Conservation (phyloP, 805 yeast genomes). For the Wickerhamomyces chambardii region DNA sequence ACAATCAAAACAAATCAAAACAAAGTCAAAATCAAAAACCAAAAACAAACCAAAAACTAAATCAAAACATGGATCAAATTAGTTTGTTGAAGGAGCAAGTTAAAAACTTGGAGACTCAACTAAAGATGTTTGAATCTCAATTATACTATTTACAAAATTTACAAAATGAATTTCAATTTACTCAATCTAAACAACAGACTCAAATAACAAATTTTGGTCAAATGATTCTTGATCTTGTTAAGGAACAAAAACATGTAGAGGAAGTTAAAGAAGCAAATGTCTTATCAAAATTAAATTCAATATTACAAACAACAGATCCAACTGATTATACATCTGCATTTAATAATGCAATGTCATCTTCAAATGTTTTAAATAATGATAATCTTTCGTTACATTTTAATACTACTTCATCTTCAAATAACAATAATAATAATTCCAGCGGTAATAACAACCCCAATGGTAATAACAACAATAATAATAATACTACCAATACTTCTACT, state of each 20-base stretch:
- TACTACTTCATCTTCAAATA: neutral
- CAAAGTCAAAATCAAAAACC: too few species aligned
- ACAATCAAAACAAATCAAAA: too few species aligned
- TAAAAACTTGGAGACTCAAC: slow-evolving; percentile 13
- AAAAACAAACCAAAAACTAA: too few species aligned
- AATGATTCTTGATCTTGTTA: slow-evolving; percentile 13
- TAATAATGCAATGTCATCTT: slow-evolving; percentile 3
- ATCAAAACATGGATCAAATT: neutral
- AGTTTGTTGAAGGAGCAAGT: slow-evolving; percentile 13
- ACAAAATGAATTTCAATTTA: slow-evolving; percentile 15
- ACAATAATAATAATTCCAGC: neutral
- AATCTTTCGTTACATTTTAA: neutral
- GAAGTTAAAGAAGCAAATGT: slow-evolving; percentile 13
- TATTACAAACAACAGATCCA: slow-evolving; percentile 11
- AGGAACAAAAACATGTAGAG: slow-evolving; percentile 15
- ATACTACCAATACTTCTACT: too few species aligned
- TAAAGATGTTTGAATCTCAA: slow-evolving; percentile 15
- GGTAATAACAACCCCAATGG: neutral
- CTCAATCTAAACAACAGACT: slow-evolving; percentile 14
- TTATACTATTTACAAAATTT: slow-evolving; percentile 13
- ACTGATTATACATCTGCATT: slow-evolving; percentile 8
- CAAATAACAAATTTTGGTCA: slow-evolving; percentile 15
- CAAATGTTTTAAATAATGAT: neutral
- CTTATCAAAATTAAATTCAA: slow-evolving; percentile 12
- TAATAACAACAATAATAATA: neutral